Evolutionary conservation across 2,329 filamentous ascomycete species (phyloP).

Genomic region (Coniochaeta ligniaria): DNA sequence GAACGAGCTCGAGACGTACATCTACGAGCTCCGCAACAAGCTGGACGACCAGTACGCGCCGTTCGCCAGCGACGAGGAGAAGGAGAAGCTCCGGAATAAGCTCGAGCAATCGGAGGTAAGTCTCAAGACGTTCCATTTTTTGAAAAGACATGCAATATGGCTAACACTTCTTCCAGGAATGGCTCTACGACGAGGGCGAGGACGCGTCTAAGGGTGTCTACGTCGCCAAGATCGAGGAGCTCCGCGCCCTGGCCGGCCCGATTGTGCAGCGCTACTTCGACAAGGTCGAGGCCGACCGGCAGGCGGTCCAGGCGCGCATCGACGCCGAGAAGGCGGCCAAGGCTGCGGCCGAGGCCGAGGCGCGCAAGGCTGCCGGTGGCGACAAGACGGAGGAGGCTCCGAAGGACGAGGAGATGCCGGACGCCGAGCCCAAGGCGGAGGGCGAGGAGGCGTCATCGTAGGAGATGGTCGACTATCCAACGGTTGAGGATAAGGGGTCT

Average conservation of each 20-base stretch:
- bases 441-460: conserved; percentile 28
- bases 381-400: conserved; percentile 37
- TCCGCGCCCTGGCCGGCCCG: conserved; percentile 82
- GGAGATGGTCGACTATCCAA: background rate
- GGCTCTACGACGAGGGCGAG: conserved; percentile 96
- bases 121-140: conserved; percentile 1
- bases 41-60: conserved; percentile 86
- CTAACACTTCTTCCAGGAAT: conserved; percentile 59
- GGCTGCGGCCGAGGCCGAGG: conserved; percentile 53
- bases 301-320: conserved; percentile 66
- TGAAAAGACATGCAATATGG: background rate
- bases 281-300: conserved; percentile 81
- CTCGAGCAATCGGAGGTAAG: conserved; percentile 81
- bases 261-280: conserved; percentile 94
- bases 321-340: conserved; percentile 75
- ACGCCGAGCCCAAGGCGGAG: conserved; percentile 49
- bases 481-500: background rate
- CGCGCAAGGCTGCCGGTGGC: conserved; percentile 41
- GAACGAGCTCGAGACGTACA: conserved; percentile 97
- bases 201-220: conserved; percentile 93
- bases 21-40: conserved; percentile 95
- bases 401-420: conserved; percentile 58
- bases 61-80: conserved; percentile 87
- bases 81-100: conserved; percentile 76
- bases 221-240: conserved; percentile 91